These are phyloP conservation scores for Hypholoma fasciculare DNA, from an alignment of 768 basidiomycete species.

Conservation along the genomic window DNA sequence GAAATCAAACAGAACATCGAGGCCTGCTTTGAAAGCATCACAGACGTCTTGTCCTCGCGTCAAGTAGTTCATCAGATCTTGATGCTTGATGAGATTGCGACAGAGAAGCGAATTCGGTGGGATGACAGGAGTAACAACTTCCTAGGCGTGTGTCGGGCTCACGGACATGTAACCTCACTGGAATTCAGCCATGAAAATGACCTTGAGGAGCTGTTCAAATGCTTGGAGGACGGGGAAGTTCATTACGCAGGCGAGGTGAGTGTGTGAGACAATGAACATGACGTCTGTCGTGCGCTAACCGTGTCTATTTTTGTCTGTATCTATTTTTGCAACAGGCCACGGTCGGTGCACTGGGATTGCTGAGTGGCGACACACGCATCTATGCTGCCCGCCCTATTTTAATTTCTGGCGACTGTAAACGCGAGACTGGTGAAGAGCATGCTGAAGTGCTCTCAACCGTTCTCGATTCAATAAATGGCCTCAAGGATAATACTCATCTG, in stretches of 20 bases:
- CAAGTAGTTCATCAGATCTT: constrained; percentile 18
- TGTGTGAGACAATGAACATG: neutral
- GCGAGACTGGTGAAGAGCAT: constrained; percentile 23
- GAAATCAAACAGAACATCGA: constrained; percentile 9
- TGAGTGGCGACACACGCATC: constrained; percentile 21
- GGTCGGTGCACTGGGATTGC: constrained; percentile 24
- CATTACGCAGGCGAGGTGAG: constrained; percentile 24
- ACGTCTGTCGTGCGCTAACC: too few relatives aligned
- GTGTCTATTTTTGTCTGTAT: neutral
- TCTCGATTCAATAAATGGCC: constrained; percentile 9
- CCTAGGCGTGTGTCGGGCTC: constrained; percentile 24
- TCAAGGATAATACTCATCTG: constrained; percentile 11
- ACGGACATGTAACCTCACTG: constrained; percentile 10
- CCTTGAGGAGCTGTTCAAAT: constrained; percentile 16
- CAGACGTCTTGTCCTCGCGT: neutral
- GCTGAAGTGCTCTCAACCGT: constrained; percentile 12
- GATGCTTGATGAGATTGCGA: constrained; percentile 31
- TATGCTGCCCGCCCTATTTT: constrained; percentile 25
- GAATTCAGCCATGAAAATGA: constrained; percentile 20
- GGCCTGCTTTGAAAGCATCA: neutral
- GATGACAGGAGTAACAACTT: constrained; percentile 23
- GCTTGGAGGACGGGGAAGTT: constrained; percentile 13
- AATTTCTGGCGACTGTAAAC: constrained; percentile 29
- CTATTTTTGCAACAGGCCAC: constrained; percentile 23
- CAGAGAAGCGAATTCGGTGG: constrained; percentile 22